Conservation (phyloP, 2,329 filamentous ascomycete genomes). For the Diaporthe humulicola region DNA sequence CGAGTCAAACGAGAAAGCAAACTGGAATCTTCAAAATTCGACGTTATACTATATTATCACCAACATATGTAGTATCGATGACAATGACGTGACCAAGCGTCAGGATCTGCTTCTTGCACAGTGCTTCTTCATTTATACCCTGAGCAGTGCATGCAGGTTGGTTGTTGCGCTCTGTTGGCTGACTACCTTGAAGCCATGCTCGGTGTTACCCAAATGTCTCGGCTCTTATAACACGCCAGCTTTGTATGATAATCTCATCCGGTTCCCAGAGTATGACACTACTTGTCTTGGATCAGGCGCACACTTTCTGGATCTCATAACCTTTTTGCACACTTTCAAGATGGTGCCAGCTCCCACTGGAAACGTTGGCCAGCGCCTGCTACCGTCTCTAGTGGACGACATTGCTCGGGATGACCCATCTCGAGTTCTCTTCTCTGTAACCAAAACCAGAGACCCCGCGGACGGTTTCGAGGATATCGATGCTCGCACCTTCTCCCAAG, state of each 20-base stretch:
- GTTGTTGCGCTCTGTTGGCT: too few species aligned
- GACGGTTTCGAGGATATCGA: slow-evolving; percentile 45
- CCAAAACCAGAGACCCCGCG: slow-evolving; percentile 42
- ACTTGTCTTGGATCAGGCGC: background rate
- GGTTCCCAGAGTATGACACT: background rate
- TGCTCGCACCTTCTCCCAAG: slow-evolving; percentile 39
- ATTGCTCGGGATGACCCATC: slow-evolving; percentile 42
- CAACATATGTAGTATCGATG: too few species aligned
- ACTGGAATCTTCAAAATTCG: too few species aligned
- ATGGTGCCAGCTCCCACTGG: background rate
- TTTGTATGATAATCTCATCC: background rate
- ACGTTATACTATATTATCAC: too few species aligned
- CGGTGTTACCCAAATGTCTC: background rate
- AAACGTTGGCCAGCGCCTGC: slow-evolving; percentile 29
- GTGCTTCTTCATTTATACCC: too few species aligned
- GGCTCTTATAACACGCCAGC: background rate
- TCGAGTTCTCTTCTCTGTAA: slow-evolving; percentile 43
- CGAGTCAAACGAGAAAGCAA: too few species aligned
- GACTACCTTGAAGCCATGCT: background rate
- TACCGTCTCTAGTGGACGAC: slow-evolving; percentile 44
- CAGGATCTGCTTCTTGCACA: too few species aligned
- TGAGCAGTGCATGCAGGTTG: too few species aligned
- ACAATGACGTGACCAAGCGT: too few species aligned
- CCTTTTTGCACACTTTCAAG: background rate
- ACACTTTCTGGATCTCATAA: background rate